phyloP scores from a whole-genome alignment of 176 grass and related monocot species.

The Alloteropsis semialata region DNA sequence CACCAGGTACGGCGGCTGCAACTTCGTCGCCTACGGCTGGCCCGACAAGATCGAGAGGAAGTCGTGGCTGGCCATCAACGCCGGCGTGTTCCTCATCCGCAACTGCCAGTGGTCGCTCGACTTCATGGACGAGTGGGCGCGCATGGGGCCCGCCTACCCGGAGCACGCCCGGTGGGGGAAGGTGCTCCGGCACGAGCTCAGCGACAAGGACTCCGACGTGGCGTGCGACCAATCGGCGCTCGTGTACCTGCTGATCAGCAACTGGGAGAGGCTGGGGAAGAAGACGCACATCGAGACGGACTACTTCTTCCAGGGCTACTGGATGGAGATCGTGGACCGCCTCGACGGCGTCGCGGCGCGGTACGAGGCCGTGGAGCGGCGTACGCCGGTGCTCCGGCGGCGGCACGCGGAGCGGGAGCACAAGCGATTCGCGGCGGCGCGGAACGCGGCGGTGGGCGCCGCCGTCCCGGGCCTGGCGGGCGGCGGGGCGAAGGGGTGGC shows the following conservation, averaged over 20 bases:
- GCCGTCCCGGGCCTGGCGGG: background rate
- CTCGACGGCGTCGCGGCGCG: conserved; percentile 40
- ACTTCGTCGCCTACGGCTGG: conserved; percentile 62
- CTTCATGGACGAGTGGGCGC: conserved; percentile 50
- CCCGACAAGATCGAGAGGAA: conserved; percentile 10
- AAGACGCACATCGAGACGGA: conserved; percentile 46
- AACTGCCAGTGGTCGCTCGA: conserved; percentile 96
- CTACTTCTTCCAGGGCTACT: conserved; percentile 73
- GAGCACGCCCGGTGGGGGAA: conserved; percentile 39
- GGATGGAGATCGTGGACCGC: conserved; percentile 45
- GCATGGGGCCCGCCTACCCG: conserved; percentile 34
- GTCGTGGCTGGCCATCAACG: conserved; percentile 77
- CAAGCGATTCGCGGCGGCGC: conserved; percentile 32
- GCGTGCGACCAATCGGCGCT: conserved; percentile 66
- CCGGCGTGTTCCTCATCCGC: conserved; percentile 78
- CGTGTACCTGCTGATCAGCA: conserved; percentile 45
- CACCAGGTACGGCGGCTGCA: conserved; percentile 33
- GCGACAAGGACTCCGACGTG: conserved; percentile 26
- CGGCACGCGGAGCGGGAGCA: conserved; percentile 57
- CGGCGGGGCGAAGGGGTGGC: conserved; percentile 32
- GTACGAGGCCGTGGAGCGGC: conserved; percentile 51
- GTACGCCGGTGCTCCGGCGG: conserved; percentile 6
- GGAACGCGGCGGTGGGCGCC: conserved; percentile 9
- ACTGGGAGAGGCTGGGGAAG: background rate
- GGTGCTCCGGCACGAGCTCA: conserved; percentile 7